Percentiles rank a stretch among this genome's conserved stretches.
Conservation (phyloP, 1,284 basidiomycete species). For the Testicularia cyperi region DNA sequence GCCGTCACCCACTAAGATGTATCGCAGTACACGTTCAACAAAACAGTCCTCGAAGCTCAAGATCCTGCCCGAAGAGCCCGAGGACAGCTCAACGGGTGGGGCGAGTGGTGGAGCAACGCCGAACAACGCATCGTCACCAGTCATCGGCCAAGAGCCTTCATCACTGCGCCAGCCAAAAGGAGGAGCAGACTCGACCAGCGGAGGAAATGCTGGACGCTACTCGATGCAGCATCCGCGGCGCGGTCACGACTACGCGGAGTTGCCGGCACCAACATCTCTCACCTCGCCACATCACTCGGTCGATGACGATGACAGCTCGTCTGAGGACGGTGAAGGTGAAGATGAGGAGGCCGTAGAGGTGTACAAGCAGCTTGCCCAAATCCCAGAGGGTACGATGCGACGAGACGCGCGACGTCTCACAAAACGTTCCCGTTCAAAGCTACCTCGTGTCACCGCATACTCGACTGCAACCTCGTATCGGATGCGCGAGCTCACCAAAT, state of each 20-base stretch:
- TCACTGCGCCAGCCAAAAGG: no score
- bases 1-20: no score
- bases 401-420: slow-evolving; percentile 85
- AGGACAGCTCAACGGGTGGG: slow-evolving; percentile 60
- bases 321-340: slow-evolving; percentile 35
- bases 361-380: slow-evolving; percentile 61
- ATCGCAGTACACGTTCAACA: slow-evolving; percentile 65
- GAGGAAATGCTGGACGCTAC: not conserved
- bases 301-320: slow-evolving; percentile 34
- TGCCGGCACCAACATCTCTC: slow-evolving; percentile 9
- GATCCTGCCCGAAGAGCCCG: slow-evolving; percentile 87
- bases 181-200: no score
- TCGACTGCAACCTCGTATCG: slow-evolving; percentile 91
- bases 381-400: slow-evolving; percentile 88
- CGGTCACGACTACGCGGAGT: slow-evolving; percentile 2
- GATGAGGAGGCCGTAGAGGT: slow-evolving; percentile 47
- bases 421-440: slow-evolving; percentile 87
- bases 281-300: slow-evolving; percentile 17
- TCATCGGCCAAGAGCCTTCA: no score
- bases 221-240: no score
- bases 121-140: slow-evolving; percentile 18
- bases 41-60: slow-evolving; percentile 86
- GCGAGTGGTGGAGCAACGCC: slow-evolving; percentile 26
- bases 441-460: slow-evolving; percentile 93
- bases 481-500: slow-evolving; percentile 80